phyloP scores from a whole-genome alignment of 345 rosid species.

The Sonneratia alba region DNA sequence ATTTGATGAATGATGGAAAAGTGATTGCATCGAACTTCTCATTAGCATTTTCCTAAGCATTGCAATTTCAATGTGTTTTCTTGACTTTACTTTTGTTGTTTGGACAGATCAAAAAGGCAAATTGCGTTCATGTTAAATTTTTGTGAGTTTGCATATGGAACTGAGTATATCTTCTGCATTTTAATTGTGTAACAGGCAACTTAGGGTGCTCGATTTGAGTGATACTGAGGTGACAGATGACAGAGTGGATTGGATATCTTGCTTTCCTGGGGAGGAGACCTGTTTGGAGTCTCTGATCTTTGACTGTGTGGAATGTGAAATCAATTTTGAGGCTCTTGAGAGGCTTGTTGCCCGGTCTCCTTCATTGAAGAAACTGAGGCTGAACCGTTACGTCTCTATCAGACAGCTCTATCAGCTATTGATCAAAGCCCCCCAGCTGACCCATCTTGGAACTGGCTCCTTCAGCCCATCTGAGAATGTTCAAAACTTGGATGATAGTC shows the following conservation, averaged over 20 bases:
- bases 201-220: constrained; percentile 64
- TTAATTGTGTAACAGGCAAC: constrained; percentile 29
- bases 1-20: too few relatives aligned
- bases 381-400: constrained; percentile 53
- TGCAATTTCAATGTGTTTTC: neutral
- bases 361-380: constrained; percentile 51
- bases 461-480: constrained; percentile 33
- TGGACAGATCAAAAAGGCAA: too few relatives aligned
- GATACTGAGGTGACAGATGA: constrained; percentile 68
- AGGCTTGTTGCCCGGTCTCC: constrained; percentile 68
- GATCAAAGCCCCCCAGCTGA: constrained; percentile 57
- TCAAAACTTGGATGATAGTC: constrained; percentile 25
- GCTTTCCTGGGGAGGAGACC: constrained; percentile 53
- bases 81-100: neutral
- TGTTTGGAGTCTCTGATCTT: constrained; percentile 57
- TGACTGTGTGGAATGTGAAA: constrained; percentile 51
- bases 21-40: too few relatives aligned
- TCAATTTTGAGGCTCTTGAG: constrained; percentile 64
- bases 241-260: constrained; percentile 66
- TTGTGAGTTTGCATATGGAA: neutral
- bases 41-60: neutral
- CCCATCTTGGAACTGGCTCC: constrained; percentile 82
- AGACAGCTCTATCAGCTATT: constrained; percentile 46
- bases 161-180: neutral
- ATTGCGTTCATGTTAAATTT: neutral